Conservation (phyloP, 2,329 filamentous ascomycete genomes). For the Talaromyces pinophilus region DNA sequence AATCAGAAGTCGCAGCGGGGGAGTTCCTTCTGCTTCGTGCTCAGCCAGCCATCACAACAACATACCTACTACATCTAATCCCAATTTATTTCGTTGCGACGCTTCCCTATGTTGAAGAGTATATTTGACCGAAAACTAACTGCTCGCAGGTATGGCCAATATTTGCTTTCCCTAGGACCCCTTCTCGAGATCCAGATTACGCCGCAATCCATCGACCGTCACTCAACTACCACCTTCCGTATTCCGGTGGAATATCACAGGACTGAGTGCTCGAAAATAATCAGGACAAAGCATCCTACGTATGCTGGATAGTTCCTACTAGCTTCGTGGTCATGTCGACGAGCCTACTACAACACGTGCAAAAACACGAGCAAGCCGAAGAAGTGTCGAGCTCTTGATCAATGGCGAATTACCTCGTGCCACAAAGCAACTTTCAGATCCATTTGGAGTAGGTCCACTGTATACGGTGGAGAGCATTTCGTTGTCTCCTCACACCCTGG, state of each 20-base stretch:
- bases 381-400: not conserved
- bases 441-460: conserved; percentile 87
- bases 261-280: not conserved
- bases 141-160: not conserved
- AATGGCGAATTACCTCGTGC: not conserved
- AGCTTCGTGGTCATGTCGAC: not conserved
- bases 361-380: not conserved
- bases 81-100: not conserved
- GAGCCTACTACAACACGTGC: not conserved
- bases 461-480: conserved; percentile 77
- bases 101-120: not conserved
- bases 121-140: not conserved
- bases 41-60: not conserved
- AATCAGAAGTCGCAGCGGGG: conserved; percentile 12
- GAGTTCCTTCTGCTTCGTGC: not conserved
- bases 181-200: not conserved
- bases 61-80: not conserved
- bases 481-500: conserved; percentile 74
- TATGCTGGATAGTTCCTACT: not conserved
- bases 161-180: not conserved
- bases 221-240: not conserved
- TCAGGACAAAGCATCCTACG: not conserved
- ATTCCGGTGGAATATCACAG: not conserved
- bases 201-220: not conserved
- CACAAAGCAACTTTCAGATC: conserved; percentile 44